These are phyloP conservation scores for Populus hybrid DNA, from an alignment of 441 rosid genomes.

Conservation along the genomic window DNA sequence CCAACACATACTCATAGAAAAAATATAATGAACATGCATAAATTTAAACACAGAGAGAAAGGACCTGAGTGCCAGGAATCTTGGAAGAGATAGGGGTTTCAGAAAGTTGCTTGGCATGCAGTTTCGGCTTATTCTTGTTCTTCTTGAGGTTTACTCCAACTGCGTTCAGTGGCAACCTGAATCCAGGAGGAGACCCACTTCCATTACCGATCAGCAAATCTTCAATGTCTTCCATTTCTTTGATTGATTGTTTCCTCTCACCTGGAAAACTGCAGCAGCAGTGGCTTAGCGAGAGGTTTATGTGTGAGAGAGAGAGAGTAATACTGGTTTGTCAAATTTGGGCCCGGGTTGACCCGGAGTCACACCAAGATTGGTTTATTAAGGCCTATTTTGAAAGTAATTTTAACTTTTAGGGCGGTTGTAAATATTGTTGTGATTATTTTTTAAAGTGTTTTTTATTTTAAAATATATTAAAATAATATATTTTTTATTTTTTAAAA, in stretches of 20 bases:
- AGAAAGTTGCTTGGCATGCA: constrained; percentile 16
- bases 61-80: constrained; percentile 86
- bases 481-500: no score
- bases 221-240: constrained; percentile 80
- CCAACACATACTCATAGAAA: background rate
- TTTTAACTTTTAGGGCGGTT: no score
- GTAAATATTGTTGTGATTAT: no score
- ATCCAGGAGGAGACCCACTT: constrained; percentile 65
- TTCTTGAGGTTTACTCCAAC: constrained; percentile 56
- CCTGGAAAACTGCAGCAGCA: background rate
- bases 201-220: constrained; percentile 54
- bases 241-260: background rate
- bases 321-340: background rate
- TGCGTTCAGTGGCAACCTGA: constrained; percentile 56
- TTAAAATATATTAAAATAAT: no score
- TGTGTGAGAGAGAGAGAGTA: background rate
- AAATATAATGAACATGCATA: background rate
- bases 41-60: constrained; percentile 2
- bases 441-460: no score
- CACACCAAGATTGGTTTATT: background rate
- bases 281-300: background rate
- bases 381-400: background rate
- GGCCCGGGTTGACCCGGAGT: background rate
- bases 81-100: constrained; percentile 37
- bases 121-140: constrained; percentile 36